Conservation (phyloP, 192 early-diverging fungal species). For the Coemansia sp. region DNA sequence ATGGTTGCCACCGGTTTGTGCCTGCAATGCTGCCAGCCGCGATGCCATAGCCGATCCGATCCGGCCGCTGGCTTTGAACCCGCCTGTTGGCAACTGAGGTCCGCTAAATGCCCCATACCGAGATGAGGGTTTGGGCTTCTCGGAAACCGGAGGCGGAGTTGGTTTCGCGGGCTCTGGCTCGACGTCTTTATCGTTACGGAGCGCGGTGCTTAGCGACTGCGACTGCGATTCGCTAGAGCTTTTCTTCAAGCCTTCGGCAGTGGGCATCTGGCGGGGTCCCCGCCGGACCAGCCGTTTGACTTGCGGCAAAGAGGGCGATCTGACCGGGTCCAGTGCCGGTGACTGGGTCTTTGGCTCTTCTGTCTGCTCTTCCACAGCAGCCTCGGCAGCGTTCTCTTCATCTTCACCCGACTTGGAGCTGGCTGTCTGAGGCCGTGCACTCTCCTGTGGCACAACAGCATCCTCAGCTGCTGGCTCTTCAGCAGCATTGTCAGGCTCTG, state of each 20-base stretch:
- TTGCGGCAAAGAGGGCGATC: constrained; percentile 35
- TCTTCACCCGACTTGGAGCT: constrained; percentile 5
- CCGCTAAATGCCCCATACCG: constrained; percentile 27
- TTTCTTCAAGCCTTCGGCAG: constrained; percentile 42
- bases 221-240: constrained; percentile 41
- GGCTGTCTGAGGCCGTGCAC: background rate
- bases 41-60: constrained; percentile 49
- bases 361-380: constrained; percentile 1
- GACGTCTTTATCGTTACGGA: constrained; percentile 39
- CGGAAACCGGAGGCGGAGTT: constrained; percentile 15
- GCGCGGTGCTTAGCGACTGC: constrained; percentile 34
- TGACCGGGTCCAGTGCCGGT: constrained; percentile 29
- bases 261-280: constrained; percentile 48
- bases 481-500: constrained; percentile 1
- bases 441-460: background rate
- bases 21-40: constrained; percentile 49
- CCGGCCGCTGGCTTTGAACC: constrained; percentile 46
- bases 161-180: constrained; percentile 21
- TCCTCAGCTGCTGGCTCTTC: background rate
- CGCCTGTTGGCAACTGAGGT: constrained; percentile 37
- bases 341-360: constrained; percentile 4
- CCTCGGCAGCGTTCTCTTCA: background rate
- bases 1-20: constrained; percentile 25
- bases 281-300: constrained; percentile 47
- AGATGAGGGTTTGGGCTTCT: constrained; percentile 35